phyloP scores from a whole-genome alignment of 805 yeast species.

The Suhomyces sp. region DNA sequence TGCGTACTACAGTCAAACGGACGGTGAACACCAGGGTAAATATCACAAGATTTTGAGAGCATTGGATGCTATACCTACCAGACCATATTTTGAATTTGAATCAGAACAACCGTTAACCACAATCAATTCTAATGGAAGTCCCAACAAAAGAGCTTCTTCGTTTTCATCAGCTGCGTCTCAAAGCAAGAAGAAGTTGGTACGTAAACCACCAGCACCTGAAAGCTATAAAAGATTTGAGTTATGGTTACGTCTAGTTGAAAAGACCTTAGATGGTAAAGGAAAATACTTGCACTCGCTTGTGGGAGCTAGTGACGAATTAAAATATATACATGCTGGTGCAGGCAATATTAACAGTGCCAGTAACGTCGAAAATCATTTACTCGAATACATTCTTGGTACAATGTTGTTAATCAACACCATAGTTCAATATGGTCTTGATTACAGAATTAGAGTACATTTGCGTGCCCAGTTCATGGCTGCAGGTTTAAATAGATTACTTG shows the following conservation, averaged over 20 bases:
- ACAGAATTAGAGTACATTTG: slow-evolving; percentile 51
- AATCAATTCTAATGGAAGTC: neutral
- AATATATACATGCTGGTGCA: slow-evolving; percentile 36
- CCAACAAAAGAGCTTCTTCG: slow-evolving; percentile 6
- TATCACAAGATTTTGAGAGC: slow-evolving; percentile 59
- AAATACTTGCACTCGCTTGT: slow-evolving; percentile 81
- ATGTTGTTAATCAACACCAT: slow-evolving; percentile 70
- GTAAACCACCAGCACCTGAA: slow-evolving; percentile 37
- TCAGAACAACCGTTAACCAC: slow-evolving; percentile 17
- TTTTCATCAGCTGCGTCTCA: neutral
- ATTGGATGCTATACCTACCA: slow-evolving; percentile 43
- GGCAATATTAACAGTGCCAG: slow-evolving; percentile 32
- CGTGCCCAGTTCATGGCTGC: slow-evolving; percentile 46
- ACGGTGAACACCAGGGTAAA: slow-evolving; percentile 33
- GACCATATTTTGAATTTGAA: slow-evolving; percentile 41
- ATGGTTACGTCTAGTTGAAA: slow-evolving; percentile 68
- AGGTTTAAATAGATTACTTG: slow-evolving; percentile 20
- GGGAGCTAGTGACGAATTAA: slow-evolving; percentile 85
- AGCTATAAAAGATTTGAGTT: slow-evolving; percentile 56
- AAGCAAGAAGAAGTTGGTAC: slow-evolving; percentile 23
- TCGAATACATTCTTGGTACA: slow-evolving; percentile 71
- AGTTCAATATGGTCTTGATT: slow-evolving; percentile 45
- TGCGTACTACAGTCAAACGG: slow-evolving; percentile 34
- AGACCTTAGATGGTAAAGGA: slow-evolving; percentile 81
- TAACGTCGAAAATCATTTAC: slow-evolving; percentile 58